Conservation (phyloP, 2,329 filamentous ascomycete species). For the Trichoderma simmonsii region DNA sequence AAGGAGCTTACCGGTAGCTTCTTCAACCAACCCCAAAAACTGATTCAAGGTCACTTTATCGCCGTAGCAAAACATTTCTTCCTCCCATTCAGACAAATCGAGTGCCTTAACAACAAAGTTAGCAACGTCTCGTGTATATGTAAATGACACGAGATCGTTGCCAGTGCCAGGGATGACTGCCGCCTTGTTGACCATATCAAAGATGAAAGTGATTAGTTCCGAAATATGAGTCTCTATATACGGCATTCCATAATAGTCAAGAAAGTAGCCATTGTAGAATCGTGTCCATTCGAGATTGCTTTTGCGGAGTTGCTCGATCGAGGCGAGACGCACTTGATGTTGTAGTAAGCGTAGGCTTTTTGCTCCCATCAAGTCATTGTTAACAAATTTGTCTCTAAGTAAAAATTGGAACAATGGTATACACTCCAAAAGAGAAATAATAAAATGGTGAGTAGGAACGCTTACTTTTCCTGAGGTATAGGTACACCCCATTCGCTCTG, state of each 20-base stretch:
- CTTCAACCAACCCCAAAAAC: background rate
- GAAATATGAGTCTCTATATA: background rate
- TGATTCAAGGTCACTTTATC: background rate
- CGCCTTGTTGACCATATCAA: background rate
- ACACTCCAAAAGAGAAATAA: background rate
- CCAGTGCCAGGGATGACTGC: background rate
- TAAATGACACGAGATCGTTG: background rate
- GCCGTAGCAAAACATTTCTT: background rate
- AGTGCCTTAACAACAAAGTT: background rate
- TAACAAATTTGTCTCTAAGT: background rate
- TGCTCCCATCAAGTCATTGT: background rate
- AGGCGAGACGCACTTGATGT: background rate
- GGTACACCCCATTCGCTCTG: background rate
- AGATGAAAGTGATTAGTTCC: background rate
- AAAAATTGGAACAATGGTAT: background rate
- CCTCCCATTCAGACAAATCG: background rate
- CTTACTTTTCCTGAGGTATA: background rate
- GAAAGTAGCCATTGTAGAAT: background rate
- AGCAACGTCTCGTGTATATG: background rate
- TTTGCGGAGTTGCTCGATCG: background rate
- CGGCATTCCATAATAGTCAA: conserved; percentile 2
- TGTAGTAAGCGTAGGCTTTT: background rate
- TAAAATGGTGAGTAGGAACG: background rate
- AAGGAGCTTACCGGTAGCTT: background rate
- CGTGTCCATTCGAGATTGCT: background rate